Evolutionary conservation across 2,329 filamentous ascomycete genomes (phyloP).

Genomic region (Tolypocladium paradoxum): DNA sequence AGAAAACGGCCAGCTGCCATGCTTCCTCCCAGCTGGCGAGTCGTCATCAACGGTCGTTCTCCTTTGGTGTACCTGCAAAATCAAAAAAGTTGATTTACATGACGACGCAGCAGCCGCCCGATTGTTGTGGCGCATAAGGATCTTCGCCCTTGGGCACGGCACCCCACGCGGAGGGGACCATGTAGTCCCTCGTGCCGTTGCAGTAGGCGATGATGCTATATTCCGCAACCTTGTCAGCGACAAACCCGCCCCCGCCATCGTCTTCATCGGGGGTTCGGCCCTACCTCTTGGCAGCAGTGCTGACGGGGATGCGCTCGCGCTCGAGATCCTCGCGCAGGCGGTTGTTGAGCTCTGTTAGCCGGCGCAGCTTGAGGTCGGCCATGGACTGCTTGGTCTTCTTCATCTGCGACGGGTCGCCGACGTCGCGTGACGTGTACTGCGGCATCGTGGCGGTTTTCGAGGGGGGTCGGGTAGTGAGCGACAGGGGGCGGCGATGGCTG

Average conservation of each 20-base stretch:
- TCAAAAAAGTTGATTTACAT: slow-evolving; percentile 50
- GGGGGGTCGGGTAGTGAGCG: not conserved
- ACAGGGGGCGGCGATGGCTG: slow-evolving; percentile 7
- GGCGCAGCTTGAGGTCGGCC: slow-evolving; percentile 93
- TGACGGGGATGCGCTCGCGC: slow-evolving; percentile 88
- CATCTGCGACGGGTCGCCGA: slow-evolving; percentile 56
- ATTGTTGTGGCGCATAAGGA: slow-evolving; percentile 95
- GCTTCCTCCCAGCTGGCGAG: not conserved
- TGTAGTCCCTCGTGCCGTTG: slow-evolving; percentile 96
- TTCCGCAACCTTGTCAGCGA: slow-evolving; percentile 1
- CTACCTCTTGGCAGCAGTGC: slow-evolving; percentile 81
- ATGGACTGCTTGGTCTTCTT: slow-evolving; percentile 98
- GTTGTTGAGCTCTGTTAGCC: slow-evolving; percentile 93
- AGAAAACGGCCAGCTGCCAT: not conserved
- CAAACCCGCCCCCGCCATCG: not conserved
- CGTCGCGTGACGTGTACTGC: slow-evolving; percentile 56
- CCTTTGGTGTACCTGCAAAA: not conserved
- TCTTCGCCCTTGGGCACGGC: slow-evolving; percentile 90
- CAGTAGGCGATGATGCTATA: slow-evolving; percentile 92
- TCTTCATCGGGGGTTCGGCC: slow-evolving; percentile 11
- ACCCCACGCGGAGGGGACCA: slow-evolving; percentile 97
- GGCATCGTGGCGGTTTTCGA: slow-evolving; percentile 37
- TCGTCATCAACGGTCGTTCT: not conserved
- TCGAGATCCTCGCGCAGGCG: slow-evolving; percentile 92
- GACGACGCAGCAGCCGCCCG: slow-evolving; percentile 83